These are phyloP conservation scores for Desmodesmus armatus DNA, from an alignment of 139 green algal species.

Conservation along the genomic window DNA sequence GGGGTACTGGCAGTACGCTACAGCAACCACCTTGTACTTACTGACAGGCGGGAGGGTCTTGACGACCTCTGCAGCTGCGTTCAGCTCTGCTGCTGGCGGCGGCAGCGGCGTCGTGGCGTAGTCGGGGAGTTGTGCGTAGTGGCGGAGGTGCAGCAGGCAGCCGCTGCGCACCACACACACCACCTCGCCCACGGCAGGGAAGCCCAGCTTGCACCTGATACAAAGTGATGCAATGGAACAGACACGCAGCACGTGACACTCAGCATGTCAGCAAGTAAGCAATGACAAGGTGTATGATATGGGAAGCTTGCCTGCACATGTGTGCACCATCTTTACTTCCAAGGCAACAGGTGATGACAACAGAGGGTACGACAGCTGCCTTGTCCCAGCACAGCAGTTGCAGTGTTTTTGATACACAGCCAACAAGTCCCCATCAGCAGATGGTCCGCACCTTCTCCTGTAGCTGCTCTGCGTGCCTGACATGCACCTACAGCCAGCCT, in stretches of 20 bases:
- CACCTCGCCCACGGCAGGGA: conserved; percentile 66
- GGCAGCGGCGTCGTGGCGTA: conserved; percentile 31
- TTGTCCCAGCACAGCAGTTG: too few species aligned
- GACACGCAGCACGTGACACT: neutral
- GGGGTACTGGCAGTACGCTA: conserved; percentile 56
- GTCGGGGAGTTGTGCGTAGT: conserved; percentile 48
- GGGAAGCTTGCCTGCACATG: too few species aligned
- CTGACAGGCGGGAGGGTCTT: conserved; percentile 46
- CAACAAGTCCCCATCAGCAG: neutral
- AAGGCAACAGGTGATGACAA: too few species aligned
- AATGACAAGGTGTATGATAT: too few species aligned
- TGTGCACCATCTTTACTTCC: too few species aligned
- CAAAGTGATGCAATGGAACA: neutral
- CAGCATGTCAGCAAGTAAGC: neutral
- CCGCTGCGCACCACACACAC: conserved; percentile 73
- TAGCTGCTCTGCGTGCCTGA: too few species aligned
- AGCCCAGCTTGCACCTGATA: conserved; percentile 75
- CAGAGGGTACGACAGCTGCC: too few species aligned
- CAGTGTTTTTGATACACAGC: conserved; percentile 16
- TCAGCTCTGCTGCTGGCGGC: conserved; percentile 44
- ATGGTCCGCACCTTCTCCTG: too few species aligned
- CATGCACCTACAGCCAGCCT: too few species aligned
- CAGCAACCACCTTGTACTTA: conserved; percentile 53
- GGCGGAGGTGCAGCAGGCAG: conserved; percentile 75
- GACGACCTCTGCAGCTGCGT: neutral